Evolutionary conservation across 441 rosid species (phyloP).

Genomic region (Euphorbia schlechtendalii): DNA sequence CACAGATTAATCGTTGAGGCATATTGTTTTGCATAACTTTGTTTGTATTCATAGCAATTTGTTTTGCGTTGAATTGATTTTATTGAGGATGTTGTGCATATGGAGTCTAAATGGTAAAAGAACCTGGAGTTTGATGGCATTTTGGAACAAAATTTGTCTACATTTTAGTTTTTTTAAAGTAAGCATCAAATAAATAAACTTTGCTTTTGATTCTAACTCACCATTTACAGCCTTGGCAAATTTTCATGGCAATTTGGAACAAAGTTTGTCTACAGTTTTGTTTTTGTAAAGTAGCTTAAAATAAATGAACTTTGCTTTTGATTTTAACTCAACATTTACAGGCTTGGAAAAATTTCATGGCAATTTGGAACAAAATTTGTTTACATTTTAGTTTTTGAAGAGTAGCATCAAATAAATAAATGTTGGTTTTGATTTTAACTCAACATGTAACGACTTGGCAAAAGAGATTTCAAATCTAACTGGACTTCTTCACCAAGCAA

Average conservation of each 20-base stretch:
- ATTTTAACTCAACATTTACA: too few species aligned
- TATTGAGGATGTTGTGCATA: background rate
- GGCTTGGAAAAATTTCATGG: slow-evolving; percentile 1
- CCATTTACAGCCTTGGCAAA: too few species aligned
- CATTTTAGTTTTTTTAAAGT: background rate
- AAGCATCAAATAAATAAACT: background rate
- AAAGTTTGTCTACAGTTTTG: background rate
- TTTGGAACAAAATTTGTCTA: background rate
- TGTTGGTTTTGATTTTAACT: too few species aligned
- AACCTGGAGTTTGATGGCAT: background rate
- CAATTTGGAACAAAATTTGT: background rate
- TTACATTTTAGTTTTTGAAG: background rate
- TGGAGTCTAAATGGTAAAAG: background rate
- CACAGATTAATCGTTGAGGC: too few species aligned
- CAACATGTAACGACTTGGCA: too few species aligned
- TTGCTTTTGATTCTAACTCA: too few species aligned
- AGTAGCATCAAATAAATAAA: background rate
- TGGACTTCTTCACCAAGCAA: too few species aligned
- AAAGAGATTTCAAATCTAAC: too few species aligned
- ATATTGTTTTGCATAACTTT: background rate
- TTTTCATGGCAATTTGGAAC: background rate
- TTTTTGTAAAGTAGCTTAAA: background rate
- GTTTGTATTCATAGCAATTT: background rate
- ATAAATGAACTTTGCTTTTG: too few species aligned
- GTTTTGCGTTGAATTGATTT: background rate